Conservation (phyloP, 139 green algal genomes). For the Tetradesmus lagerheimii region DNA sequence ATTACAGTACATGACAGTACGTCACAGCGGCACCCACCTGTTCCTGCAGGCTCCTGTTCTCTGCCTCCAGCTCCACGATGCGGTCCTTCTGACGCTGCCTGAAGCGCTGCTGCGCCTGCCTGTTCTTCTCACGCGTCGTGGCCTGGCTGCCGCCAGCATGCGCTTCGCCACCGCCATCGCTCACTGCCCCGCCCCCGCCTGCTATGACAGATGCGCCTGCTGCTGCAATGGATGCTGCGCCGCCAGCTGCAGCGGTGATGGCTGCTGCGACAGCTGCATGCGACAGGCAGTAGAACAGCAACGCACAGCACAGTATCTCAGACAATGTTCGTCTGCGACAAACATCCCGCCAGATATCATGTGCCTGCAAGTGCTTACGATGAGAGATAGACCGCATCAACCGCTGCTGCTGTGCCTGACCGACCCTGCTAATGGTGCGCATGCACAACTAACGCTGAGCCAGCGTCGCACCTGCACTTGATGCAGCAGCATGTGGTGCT, state of each 20-base stretch:
- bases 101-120: conserved; percentile 62
- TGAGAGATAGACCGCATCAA: not conserved
- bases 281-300: not conserved
- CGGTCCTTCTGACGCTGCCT: conserved; percentile 62
- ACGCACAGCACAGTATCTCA: not conserved
- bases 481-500: not conserved
- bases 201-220: too few species aligned
- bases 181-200: too few species aligned
- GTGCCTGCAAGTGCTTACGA: not conserved
- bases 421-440: too few species aligned
- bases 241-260: not conserved
- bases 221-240: not conserved
- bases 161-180: not conserved
- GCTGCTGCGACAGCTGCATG: not conserved
- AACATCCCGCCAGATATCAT: not conserved
- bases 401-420: not conserved
- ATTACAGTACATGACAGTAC: too few species aligned
- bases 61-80: conserved; percentile 29
- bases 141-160: not conserved
- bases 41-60: not conserved
- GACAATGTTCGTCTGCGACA: too few species aligned
- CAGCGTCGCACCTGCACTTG: not conserved
- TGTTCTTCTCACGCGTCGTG: conserved; percentile 58
- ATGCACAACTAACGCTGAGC: too few species aligned
- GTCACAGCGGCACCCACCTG: too few species aligned